phyloP scores from a whole-genome alignment of 2,329 filamentous ascomycete genomes.

The Knufia fluminis region DNA sequence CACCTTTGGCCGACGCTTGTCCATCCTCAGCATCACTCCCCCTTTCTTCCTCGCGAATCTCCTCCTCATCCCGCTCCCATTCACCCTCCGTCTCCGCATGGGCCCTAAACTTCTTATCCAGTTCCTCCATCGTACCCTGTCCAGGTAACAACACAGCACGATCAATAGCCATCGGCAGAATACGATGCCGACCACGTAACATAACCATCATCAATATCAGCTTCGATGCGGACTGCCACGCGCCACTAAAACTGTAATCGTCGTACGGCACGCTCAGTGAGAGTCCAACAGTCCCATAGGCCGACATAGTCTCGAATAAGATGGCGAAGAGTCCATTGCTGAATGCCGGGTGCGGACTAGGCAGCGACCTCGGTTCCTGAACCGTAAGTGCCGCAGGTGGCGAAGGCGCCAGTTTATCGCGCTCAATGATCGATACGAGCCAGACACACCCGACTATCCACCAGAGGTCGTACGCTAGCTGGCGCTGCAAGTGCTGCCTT shows the following conservation, averaged over 20 bases:
- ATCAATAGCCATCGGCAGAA: slow-evolving; percentile 48
- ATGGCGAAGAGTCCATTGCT: slow-evolving; percentile 22
- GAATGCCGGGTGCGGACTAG: slow-evolving; percentile 17
- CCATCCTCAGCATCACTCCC: background rate
- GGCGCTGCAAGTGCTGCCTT: slow-evolving; percentile 31
- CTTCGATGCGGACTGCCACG: slow-evolving; percentile 48
- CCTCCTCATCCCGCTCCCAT: background rate
- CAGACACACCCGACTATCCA: slow-evolving; percentile 37
- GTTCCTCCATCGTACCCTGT: slow-evolving; percentile 10
- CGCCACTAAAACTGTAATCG: slow-evolving; percentile 48
- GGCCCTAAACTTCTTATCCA: slow-evolving; percentile 9
- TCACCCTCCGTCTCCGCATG: background rate
- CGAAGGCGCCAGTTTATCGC: background rate
- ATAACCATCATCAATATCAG: slow-evolving; percentile 51
- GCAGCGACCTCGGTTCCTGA: background rate
- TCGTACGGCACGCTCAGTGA: slow-evolving; percentile 46
- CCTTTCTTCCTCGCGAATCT: slow-evolving; percentile 2
- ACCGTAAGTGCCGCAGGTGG: background rate
- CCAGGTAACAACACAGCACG: slow-evolving; percentile 42
- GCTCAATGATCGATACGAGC: slow-evolving; percentile 38
- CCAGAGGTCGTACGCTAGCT: slow-evolving; percentile 40
- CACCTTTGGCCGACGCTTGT: background rate
- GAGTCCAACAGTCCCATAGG: slow-evolving; percentile 54
- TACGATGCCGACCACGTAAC: slow-evolving; percentile 47
- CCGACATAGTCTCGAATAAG: slow-evolving; percentile 48